These are phyloP conservation scores for Handroanthus guayacan DNA, from an alignment of 257 asterid genomes.

Conservation along the genomic window DNA sequence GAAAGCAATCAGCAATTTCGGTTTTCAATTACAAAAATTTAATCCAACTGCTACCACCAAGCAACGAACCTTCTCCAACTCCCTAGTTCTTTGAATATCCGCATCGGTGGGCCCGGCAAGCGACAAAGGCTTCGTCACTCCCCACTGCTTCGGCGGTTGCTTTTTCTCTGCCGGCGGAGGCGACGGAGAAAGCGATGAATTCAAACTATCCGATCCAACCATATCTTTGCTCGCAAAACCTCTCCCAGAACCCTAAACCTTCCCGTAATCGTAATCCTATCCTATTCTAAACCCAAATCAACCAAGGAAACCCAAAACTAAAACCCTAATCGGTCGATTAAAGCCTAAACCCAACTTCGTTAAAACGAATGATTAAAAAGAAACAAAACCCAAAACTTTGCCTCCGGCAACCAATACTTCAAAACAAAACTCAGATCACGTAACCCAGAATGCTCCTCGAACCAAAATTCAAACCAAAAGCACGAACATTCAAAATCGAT, in stretches of 20 bases:
- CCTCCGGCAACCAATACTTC: slow-evolving; percentile 12
- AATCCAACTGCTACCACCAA: neutral
- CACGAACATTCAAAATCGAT: slow-evolving; percentile 29
- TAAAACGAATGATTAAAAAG: slow-evolving; percentile 15
- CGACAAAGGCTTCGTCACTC: slow-evolving; percentile 81
- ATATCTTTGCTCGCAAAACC: slow-evolving; percentile 37
- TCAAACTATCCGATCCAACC: slow-evolving; percentile 54
- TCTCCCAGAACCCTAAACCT: slow-evolving; percentile 37
- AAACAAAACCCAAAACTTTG: slow-evolving; percentile 21
- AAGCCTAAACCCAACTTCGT: slow-evolving; percentile 40
- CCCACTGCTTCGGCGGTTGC: slow-evolving; percentile 66
- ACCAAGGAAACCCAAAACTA: slow-evolving; percentile 25
- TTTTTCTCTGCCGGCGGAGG: slow-evolving; percentile 44
- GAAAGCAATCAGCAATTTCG: neutral
- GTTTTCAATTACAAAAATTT: neutral
- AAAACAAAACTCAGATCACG: slow-evolving; percentile 44
- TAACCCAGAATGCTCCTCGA: slow-evolving; percentile 21
- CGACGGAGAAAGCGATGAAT: slow-evolving; percentile 43
- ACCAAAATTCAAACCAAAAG: slow-evolving; percentile 26
- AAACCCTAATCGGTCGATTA: slow-evolving; percentile 50
- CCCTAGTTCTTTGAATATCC: slow-evolving; percentile 66
- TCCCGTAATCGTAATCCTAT: slow-evolving; percentile 11
- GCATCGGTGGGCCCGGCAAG: slow-evolving; percentile 71
- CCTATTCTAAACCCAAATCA: slow-evolving; percentile 37
- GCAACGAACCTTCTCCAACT: slow-evolving; percentile 76